phyloP scores from a whole-genome alignment of 768 basidiomycete genomes.

The Leccinum uliginosum region DNA sequence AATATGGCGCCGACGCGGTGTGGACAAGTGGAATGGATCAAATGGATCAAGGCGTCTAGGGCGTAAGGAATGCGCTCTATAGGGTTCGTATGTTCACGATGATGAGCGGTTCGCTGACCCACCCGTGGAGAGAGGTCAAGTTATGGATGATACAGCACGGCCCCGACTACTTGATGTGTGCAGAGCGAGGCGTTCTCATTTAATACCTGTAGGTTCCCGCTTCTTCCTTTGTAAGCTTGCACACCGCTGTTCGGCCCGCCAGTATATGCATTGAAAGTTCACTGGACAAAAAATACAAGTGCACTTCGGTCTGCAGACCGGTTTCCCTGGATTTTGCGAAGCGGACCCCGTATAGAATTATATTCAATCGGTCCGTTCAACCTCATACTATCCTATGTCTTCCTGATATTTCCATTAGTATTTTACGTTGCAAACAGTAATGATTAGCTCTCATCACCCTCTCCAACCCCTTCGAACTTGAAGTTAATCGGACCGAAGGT shows the following conservation, averaged over 20 bases:
- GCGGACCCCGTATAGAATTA: background rate
- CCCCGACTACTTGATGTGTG: background rate
- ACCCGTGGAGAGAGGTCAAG: background rate
- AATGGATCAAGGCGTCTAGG: slow-evolving; percentile 5
- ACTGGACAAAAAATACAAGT: background rate
- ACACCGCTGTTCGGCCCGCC: background rate
- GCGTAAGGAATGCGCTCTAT: background rate
- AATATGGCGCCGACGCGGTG: background rate
- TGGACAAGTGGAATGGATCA: background rate
- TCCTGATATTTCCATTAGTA: background rate
- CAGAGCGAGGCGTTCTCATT: background rate
- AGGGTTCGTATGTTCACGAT: background rate
- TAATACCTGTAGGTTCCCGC: slow-evolving; percentile 1
- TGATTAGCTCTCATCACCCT: background rate
- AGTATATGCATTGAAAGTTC: background rate
- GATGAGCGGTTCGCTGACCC: background rate
- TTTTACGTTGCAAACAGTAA: background rate
- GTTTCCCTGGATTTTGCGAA: background rate
- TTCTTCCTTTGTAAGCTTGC: slow-evolving; percentile 6
- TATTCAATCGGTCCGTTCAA: background rate
- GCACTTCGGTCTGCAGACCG: background rate
- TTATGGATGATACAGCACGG: slow-evolving; percentile 10
- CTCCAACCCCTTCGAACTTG: background rate
- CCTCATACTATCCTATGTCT: background rate
- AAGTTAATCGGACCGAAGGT: background rate